A percentile compares a stretch with the other conserved stretches of the same genome.
Conservation (phyloP, 2,329 filamentous ascomycete species). For the Podosphaera xanthii region DNA sequence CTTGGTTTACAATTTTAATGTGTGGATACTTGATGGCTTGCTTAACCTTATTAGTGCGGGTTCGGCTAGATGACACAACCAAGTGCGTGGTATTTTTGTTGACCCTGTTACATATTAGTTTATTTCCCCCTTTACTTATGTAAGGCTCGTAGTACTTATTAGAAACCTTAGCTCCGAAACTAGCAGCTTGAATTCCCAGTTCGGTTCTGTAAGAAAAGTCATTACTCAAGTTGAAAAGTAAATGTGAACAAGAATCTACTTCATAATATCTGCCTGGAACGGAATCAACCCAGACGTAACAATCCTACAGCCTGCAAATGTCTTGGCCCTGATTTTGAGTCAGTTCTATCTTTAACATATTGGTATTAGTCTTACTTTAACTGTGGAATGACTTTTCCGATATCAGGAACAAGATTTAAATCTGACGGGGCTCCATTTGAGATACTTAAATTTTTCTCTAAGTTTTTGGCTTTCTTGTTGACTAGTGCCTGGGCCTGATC, state of each 20-base stretch:
- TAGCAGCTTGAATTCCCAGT: constrained; percentile 65
- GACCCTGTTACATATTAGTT: constrained; percentile 20
- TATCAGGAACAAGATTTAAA: constrained; percentile 51
- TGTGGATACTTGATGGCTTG: constrained; percentile 57
- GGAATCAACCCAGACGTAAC: constrained; percentile 85
- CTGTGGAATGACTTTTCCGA: constrained; percentile 59
- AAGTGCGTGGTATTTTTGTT: constrained; percentile 47
- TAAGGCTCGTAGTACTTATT: constrained; percentile 14
- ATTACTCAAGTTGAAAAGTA: neutral
- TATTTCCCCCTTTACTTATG: neutral
- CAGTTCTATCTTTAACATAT: constrained; percentile 4
- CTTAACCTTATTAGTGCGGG: constrained; percentile 75
- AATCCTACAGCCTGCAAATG: constrained; percentile 53
- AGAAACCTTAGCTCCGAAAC: constrained; percentile 51
- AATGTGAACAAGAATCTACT: constrained; percentile 15
- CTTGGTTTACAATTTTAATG: constrained; percentile 77
- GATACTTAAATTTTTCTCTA: constrained; percentile 2
- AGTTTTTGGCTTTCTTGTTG: constrained; percentile 1
- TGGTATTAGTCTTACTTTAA: constrained; percentile 34
- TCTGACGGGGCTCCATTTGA: constrained; percentile 21
- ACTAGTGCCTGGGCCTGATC: constrained; percentile 25
- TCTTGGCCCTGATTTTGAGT: constrained; percentile 22
- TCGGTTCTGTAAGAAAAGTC: constrained; percentile 34
- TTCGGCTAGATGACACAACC: constrained; percentile 44
- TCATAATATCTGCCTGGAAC: constrained; percentile 51